Base-by-base conservation (phyloP, 2,329 filamentous ascomycete genomes). In the Colletotrichum lupini region DNA sequence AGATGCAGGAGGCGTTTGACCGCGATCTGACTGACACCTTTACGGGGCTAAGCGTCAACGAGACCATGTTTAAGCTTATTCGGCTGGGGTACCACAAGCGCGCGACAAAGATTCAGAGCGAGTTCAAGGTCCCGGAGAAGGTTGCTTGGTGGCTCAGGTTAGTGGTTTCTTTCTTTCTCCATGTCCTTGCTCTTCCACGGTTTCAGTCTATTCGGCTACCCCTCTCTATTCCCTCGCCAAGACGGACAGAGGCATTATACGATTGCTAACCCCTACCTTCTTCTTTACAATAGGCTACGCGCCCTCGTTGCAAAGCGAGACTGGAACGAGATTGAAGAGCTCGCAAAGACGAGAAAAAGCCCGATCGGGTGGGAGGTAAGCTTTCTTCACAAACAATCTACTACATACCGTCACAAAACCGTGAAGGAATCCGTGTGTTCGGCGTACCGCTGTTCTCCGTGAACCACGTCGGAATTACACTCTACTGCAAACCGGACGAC, bases 361-460 rank as follows among this genome's bases (percentile, higher is more conserved):
- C 94, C 96, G 0, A 98, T 99, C 80, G 96, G 96, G 12, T 99
- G 97, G 97, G 95, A 97, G 90, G 93, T 95, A 83, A 87, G 91
- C 85, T 42, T 74, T 32, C 24, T 16, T 58, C 28, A 24, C 63
- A 4, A 53, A 30, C n/a, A 24, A 12, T 53, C 22, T 35, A 11
- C 52, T 55, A 26, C 52, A 24, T 12, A 14, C 22, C 7, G 16
- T 46, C 37, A 53, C 57, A 37, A 22, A 32, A 16, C 24, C 16
- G 5, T 19, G 24, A 49, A 49, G 8, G n/a, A 49, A 49, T 2
- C 42, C 19, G 19, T 1, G 32, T 58, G 6, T n/a, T 42, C 14
- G 53, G 28, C 46, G 4, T 22, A 4, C 16, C 28, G 22, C n/a
- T 35, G 19, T 37, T 64, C 56, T 26, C 14, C 32, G 35, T 12